These are phyloP conservation scores for Casaregolazyma suthepensis DNA, from an alignment of 1,139 yeast species.

Conservation along the genomic window DNA sequence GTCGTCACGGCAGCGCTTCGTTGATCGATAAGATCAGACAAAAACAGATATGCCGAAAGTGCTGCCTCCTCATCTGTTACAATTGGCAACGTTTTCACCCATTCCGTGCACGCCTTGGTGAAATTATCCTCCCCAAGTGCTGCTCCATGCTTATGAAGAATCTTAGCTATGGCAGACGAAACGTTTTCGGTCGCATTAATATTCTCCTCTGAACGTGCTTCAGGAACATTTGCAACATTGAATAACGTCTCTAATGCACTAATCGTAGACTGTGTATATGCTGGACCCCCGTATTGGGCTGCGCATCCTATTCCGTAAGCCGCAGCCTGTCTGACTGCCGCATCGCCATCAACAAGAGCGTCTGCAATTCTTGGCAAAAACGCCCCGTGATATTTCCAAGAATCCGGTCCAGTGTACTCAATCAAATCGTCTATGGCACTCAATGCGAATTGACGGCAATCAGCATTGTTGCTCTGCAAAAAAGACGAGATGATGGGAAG, in stretches of 20 bases:
- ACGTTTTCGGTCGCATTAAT: conserved; percentile 84
- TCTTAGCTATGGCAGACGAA: conserved; percentile 76
- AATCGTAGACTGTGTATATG: conserved; percentile 57
- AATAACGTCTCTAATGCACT: conserved; percentile 69
- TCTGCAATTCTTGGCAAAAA: conserved; percentile 60
- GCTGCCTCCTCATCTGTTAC: conserved; percentile 86
- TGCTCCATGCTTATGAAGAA: conserved; percentile 41
- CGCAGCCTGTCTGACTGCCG: conserved; percentile 82
- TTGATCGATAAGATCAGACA: conserved; percentile 65
- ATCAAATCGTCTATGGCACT: conserved; percentile 75
- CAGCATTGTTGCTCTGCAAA: conserved; percentile 55
- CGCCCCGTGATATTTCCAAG: conserved; percentile 57
- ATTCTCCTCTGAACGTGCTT: conserved; percentile 79
- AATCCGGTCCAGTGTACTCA: conserved; percentile 68
- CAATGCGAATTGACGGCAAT: conserved; percentile 70
- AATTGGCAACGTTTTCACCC: conserved; percentile 81
- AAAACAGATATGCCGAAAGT: conserved; percentile 72
- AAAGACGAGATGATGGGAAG: conserved; percentile 30
- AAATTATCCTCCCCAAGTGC: conserved; percentile 50
- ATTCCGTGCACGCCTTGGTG: conserved; percentile 58
- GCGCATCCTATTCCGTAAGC: conserved; percentile 80
- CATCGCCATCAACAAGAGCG: conserved; percentile 50
- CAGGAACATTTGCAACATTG: conserved; percentile 72
- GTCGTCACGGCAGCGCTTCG: conserved; percentile 56
- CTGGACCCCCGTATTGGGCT: conserved; percentile 69